Percentiles rank a stretch among this genome's conserved stretches.
These are phyloP conservation scores for Mycena indigotica DNA, from an alignment of 768 basidiomycete genomes.

Conservation along the genomic window DNA sequence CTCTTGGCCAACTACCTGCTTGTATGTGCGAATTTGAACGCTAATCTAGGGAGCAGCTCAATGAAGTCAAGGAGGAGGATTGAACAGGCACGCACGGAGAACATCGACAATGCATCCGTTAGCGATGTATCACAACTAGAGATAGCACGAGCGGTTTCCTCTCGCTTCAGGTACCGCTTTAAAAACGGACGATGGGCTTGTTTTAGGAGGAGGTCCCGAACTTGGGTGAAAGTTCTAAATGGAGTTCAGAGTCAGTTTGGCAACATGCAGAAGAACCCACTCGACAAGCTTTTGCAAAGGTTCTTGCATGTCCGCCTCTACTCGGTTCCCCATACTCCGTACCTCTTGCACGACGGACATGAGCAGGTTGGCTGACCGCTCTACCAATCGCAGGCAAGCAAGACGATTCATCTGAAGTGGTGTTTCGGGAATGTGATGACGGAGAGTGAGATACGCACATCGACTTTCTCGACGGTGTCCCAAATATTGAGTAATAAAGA, in stretches of 20 bases:
- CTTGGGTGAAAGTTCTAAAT: slow-evolving; percentile 32
- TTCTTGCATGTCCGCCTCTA: slow-evolving; percentile 43
- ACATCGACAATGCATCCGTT: slow-evolving; percentile 53
- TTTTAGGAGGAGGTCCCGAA: slow-evolving; percentile 49
- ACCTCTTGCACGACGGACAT: slow-evolving; percentile 58
- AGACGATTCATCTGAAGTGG: slow-evolving; percentile 55
- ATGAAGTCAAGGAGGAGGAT: background rate
- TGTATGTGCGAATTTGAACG: slow-evolving; percentile 57
- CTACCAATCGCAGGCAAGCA: slow-evolving; percentile 61
- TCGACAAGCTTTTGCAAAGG: slow-evolving; percentile 51
- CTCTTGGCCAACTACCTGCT: slow-evolving; percentile 48
- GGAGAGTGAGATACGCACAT: slow-evolving; percentile 44
- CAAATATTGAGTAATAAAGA: slow-evolving; percentile 54
- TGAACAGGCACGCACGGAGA: slow-evolving; percentile 41
- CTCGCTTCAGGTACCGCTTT: slow-evolving; percentile 66
- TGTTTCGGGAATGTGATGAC: background rate
- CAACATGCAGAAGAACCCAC: slow-evolving; percentile 26
- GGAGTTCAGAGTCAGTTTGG: background rate
- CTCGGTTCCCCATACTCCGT: slow-evolving; percentile 44
- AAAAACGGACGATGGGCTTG: slow-evolving; percentile 64
- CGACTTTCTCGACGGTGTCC: slow-evolving; percentile 56
- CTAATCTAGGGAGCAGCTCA: slow-evolving; percentile 35
- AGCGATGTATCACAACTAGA: slow-evolving; percentile 53
- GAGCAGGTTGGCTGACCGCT: slow-evolving; percentile 63
- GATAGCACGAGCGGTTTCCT: slow-evolving; percentile 57